These are phyloP conservation scores for Phalaenopsis equestris DNA, from an alignment of 106 monocot species.

Conservation along the genomic window DNA sequence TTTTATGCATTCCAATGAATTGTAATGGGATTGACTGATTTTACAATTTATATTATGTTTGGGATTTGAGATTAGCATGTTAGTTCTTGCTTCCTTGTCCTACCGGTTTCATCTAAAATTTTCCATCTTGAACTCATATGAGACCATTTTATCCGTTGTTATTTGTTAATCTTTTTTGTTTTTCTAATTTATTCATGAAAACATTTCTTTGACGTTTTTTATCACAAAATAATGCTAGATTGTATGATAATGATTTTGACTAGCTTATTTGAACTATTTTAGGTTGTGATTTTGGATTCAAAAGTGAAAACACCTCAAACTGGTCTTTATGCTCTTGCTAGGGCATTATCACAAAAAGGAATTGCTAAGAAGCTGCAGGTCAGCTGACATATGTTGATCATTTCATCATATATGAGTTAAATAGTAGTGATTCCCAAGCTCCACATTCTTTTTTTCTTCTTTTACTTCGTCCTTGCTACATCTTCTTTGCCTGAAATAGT, in stretches of 20 bases:
- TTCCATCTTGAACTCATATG: background rate
- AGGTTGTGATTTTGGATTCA: slow-evolving; percentile 86
- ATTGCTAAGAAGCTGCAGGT: slow-evolving; percentile 83
- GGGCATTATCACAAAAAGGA: slow-evolving; percentile 64
- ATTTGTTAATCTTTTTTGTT: background rate
- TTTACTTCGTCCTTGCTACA: background rate
- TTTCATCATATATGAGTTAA: background rate
- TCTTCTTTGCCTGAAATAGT: background rate
- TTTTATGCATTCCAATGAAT: background rate
- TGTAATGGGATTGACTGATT: background rate
- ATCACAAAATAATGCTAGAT: background rate
- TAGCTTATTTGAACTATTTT: slow-evolving; percentile 10
- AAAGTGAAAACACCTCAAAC: slow-evolving; percentile 75
- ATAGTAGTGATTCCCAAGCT: background rate
- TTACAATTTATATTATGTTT: background rate
- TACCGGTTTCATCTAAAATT: background rate
- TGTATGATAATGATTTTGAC: slow-evolving; percentile 7
- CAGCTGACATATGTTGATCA: background rate
- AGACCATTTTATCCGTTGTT: background rate
- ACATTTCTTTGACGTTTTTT: background rate
- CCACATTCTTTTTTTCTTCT: background rate
- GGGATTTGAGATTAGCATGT: background rate
- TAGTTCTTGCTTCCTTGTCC: background rate
- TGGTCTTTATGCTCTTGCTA: slow-evolving; percentile 83
- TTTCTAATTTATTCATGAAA: background rate